These are phyloP conservation scores for Albizia julibrissin DNA, from an alignment of 306 rosid genomes.

Conservation along the genomic window DNA sequence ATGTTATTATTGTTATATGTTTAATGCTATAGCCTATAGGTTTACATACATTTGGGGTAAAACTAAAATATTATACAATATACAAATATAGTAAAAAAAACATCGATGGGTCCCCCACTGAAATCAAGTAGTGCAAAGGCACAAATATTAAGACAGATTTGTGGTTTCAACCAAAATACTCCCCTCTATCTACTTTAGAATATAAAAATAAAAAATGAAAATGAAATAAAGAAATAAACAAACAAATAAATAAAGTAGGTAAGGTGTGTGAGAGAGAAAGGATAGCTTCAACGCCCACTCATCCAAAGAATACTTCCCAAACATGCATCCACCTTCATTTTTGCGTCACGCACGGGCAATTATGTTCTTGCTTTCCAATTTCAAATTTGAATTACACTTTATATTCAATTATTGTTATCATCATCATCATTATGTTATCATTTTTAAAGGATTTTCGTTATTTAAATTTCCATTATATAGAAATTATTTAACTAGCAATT, in stretches of 20 bases:
- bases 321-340: slow-evolving; percentile 32
- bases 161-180: slow-evolving; percentile 29
- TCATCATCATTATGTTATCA: too few species aligned
- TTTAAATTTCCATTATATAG: neutral
- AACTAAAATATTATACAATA: too few species aligned
- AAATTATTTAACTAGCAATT: neutral
- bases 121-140: slow-evolving; percentile 32
- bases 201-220: slow-evolving; percentile 4
- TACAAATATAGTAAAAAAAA: neutral
- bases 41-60: too few species aligned
- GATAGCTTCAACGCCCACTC: slow-evolving; percentile 68
- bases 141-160: slow-evolving; percentile 21
- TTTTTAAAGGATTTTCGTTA: too few species aligned
- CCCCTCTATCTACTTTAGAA: slow-evolving; percentile 25
- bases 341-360: slow-evolving; percentile 46
- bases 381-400: neutral
- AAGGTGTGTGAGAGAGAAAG: slow-evolving; percentile 67
- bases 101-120: neutral
- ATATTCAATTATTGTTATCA: neutral
- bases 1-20: too few species aligned
- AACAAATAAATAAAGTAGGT: slow-evolving; percentile 26
- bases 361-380: slow-evolving; percentile 24
- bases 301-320: slow-evolving; percentile 42
- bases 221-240: neutral
- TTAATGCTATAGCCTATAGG: too few species aligned